Evolutionary conservation across 2,329 filamentous ascomycete species (phyloP).

Genomic region (Rutstroemia sp.): DNA sequence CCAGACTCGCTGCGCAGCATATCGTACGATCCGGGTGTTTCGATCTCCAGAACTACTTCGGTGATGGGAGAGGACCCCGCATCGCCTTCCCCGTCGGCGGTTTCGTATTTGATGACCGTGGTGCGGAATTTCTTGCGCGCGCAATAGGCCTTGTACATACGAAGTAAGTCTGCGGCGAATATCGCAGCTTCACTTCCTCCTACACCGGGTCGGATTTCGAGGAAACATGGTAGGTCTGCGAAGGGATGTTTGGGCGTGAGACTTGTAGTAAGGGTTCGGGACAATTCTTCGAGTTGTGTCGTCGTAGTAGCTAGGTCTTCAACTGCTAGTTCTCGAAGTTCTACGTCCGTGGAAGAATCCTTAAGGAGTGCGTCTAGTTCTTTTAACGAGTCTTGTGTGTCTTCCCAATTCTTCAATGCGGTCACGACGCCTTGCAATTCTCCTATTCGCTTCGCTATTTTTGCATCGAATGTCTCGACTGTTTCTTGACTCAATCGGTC

Average conservation of each 20-base stretch:
- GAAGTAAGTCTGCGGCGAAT: slow-evolving; percentile 79
- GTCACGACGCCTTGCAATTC: slow-evolving; percentile 51
- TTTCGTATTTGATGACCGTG: slow-evolving; percentile 72
- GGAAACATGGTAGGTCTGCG: slow-evolving; percentile 77
- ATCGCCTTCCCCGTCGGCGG: slow-evolving; percentile 55
- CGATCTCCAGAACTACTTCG: slow-evolving; percentile 83
- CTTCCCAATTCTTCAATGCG: slow-evolving; percentile 53
- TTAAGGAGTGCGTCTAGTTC: slow-evolving; percentile 47
- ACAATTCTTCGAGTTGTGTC: slow-evolving; percentile 53
- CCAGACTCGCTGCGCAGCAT: slow-evolving; percentile 80
- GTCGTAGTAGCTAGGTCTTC: slow-evolving; percentile 71
- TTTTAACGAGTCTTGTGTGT: slow-evolving; percentile 41
- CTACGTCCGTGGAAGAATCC: slow-evolving; percentile 43
- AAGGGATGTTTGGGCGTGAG: slow-evolving; percentile 88
- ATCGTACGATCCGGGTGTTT: slow-evolving; percentile 70
- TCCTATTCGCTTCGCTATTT: slow-evolving; percentile 51
- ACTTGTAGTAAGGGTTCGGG: slow-evolving; percentile 62
- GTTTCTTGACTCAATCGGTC: slow-evolving; percentile 44
- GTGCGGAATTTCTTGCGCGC: slow-evolving; percentile 57
- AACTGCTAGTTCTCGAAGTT: slow-evolving; percentile 70
- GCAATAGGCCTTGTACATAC: slow-evolving; percentile 85
- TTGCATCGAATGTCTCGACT: slow-evolving; percentile 46
- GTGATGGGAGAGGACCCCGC: slow-evolving; percentile 58
- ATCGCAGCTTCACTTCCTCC: slow-evolving; percentile 87
- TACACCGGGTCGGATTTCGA: slow-evolving; percentile 88